Evolutionary conservation across 352 stramenopile genomes (phyloP), one percentile per base, ranked within the genome.

Genomic region (Globisporangium lucens): DNA sequence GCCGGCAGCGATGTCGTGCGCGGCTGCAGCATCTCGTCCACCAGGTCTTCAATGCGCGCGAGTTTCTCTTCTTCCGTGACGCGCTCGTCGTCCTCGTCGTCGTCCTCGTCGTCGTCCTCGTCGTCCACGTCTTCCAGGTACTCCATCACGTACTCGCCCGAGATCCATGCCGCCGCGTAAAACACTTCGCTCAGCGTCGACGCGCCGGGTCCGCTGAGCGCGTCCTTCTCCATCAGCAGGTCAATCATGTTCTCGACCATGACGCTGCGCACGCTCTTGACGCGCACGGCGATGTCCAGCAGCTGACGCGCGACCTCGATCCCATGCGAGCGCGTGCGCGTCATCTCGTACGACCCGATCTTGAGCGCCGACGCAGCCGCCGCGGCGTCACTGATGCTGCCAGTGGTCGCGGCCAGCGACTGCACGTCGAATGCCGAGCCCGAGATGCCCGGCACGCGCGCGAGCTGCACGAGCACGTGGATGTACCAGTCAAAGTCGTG

Each of bases 401-500:
- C 36, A 24, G 70, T 69, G 2, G 74, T 72, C 6, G 72, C 77
- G 2, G 43, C 6, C 33, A 80, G 60, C 0, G 75, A 78, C 5
- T 73, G 78, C 1, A 74, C 81, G 43, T 77, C 71, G 17, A 82
- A 64, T 4, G 65, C 72, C 13, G 70, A 71, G 2, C 80, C 69
- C 9, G 75, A 79, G 60, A 89, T 82, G 9, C 95, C 94, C 17
- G 93, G 86, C 35, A 99, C 87, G 29, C 97, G 89, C 22, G 94
- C 93, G 33, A 99, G 85, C 61, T 98, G 84, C 22, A 99, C 88
- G 9, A 99, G 79, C n/a, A 99, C 89, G 72, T 97, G 89, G 58
- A 99, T 89, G 78, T 99, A 99, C 98, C 98, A 99, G 62, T 92
- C 82, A 80, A 99, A 99, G 75, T 99, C 97, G 66, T 93, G 80